Base-by-base conservation (phyloP, 441 rosid genomes). In the Croton setiger region DNA sequence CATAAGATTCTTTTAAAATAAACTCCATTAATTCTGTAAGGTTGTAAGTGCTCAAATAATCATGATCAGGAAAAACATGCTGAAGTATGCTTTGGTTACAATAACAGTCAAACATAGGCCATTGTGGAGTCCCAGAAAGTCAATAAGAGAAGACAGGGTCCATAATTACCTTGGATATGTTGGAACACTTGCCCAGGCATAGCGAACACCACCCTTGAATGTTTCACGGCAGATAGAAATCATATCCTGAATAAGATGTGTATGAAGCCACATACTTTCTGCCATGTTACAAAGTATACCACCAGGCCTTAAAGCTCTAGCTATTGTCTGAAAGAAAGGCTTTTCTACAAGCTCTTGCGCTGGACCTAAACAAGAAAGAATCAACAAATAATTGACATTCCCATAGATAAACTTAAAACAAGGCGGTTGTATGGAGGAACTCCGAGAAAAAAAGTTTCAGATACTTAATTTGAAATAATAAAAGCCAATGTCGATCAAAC, bases 201-300 rank as follows among this genome's bases (percentile, higher is more conserved):
- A 95, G 47, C 81, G 91, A 47, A 95, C 98, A 72, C 81, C 87
- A 55, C 92, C 96, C 75, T 85, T 92, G 82, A 95, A 95, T 64
- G 85, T 90, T 78, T 88, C 95, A 23, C 72, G 79, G 70, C 98
- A 92, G 45, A 87, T 79, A 47, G 88, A 78, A 64, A 95, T 82
- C 95, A 92, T 88, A 66, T 88, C 95, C 79, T 95, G 77, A 67
- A 95, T 88, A 72, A 95, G 92, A 82, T 95, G 99, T 13, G 99
- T 90, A 74, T 92, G 99, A 52, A 95, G 98, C 99, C 99, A 92
- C 96, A 92, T 88, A 76, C 99, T 92, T 78, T 95, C 99, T 6
- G 98, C 94, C 98, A 95, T 95, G 85, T 92, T 95, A 76, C 96
- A 95, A 64, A 95, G 92, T 72, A 95, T 83, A 68, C 99, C 99